Percentiles rank a stretch among this genome's conserved stretches.
phyloP scores from a whole-genome alignment of 768 basidiomycete genomes.

The Pleurotus eryngii region DNA sequence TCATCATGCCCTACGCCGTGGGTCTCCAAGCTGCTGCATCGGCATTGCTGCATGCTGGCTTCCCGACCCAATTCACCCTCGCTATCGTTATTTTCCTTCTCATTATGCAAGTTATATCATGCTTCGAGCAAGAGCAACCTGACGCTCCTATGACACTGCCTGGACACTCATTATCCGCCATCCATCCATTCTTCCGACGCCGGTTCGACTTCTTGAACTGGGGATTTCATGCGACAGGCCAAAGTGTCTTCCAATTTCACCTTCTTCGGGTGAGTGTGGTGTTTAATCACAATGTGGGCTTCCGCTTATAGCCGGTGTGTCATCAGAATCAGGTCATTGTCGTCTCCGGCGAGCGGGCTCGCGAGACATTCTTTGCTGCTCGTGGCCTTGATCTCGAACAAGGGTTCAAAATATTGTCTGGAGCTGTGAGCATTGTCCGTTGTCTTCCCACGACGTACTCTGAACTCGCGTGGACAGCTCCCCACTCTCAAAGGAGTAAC shows the following conservation, averaged over 20 bases:
- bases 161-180: constrained; percentile 53
- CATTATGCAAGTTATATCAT: constrained; percentile 43
- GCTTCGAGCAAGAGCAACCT: constrained; percentile 42
- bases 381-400: constrained; percentile 73
- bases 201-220: constrained; percentile 73
- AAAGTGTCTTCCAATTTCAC: constrained; percentile 66
- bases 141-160: constrained; percentile 59
- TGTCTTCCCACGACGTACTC: background rate
- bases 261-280: constrained; percentile 52
- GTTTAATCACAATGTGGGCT: constrained; percentile 10
- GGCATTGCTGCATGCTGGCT: constrained; percentile 49
- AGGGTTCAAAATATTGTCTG: constrained; percentile 77
- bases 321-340: constrained; percentile 70
- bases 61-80: constrained; percentile 44
- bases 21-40: constrained; percentile 46
- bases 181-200: constrained; percentile 63
- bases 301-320: constrained; percentile 10
- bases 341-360: constrained; percentile 69
- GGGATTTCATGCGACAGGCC: constrained; percentile 66
- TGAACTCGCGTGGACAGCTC: constrained; percentile 40
- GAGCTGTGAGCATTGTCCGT: constrained; percentile 51
- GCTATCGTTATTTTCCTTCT: constrained; percentile 45
- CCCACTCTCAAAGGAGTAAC: constrained; percentile 77
- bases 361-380: constrained; percentile 66
- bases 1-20: constrained; percentile 49